Percentiles rank a stretch among this genome's conserved stretches.
Conservation (phyloP, 2,329 filamentous ascomycete genomes). For the Leptodontidium sp. region DNA sequence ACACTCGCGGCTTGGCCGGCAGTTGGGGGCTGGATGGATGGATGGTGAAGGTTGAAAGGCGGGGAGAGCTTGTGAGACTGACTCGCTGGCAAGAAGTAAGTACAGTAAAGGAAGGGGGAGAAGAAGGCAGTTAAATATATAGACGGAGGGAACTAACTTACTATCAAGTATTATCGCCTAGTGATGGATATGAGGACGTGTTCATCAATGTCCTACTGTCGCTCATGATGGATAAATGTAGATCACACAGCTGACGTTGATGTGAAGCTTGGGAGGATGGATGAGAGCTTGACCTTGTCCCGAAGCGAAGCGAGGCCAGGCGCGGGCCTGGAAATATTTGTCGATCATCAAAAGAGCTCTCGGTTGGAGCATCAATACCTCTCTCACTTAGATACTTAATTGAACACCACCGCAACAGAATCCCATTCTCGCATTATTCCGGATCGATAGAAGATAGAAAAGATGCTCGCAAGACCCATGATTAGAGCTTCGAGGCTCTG, state of each 20-base stretch:
- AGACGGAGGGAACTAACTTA: too few relatives aligned
- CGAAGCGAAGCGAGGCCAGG: background rate
- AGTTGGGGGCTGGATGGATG: background rate
- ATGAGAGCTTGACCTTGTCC: background rate
- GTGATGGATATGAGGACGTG: background rate
- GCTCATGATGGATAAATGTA: slow-evolving; percentile 7
- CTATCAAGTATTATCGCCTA: background rate
- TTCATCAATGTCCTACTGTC: background rate
- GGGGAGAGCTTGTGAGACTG: slow-evolving; percentile 12
- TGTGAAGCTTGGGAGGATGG: too few relatives aligned
- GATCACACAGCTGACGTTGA: slow-evolving; percentile 15
- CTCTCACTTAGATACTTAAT: background rate
- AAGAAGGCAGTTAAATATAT: background rate
- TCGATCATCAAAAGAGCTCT: background rate
- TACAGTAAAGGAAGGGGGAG: background rate
- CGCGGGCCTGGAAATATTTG: slow-evolving; percentile 14
- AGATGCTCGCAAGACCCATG: slow-evolving; percentile 37
- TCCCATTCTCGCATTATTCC: background rate
- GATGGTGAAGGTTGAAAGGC: slow-evolving; percentile 6
- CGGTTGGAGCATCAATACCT: slow-evolving; percentile 1
- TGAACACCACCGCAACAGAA: background rate
- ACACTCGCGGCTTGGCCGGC: slow-evolving; percentile 3
- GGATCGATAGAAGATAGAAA: background rate
- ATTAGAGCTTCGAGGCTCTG: slow-evolving; percentile 40
- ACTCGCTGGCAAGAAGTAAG: background rate